Evolutionary conservation across 345 rosid genomes (phyloP), one percentile per base, ranked within the genome.

Genomic region (Euphorbia peplus): DNA sequence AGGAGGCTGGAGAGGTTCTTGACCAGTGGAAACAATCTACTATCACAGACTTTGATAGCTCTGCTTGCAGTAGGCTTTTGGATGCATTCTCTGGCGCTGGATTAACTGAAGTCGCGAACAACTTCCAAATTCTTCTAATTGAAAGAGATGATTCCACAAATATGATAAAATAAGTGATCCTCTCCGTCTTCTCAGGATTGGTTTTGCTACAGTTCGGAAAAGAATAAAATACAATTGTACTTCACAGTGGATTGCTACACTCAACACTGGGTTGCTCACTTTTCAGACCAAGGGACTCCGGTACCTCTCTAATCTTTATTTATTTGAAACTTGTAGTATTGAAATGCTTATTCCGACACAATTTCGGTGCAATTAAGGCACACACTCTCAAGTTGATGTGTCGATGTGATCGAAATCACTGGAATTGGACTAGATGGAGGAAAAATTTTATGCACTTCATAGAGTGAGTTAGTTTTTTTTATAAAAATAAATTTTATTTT

Each of bases 1-100:
- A 82, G 76, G 97, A 89, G 83, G 90, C 72, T 0, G 91, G 79
- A 60, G 90, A 89, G 70, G 77, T 89, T 81, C 75, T 95, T 25
- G 83, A 85, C 68, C 91, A 88, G 59, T 91, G 99, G 99, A 91
- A 82, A 80, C 87, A 85, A 62, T 86, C 88, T 15, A 77, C 87
- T 15, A 51, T 68, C n/a, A 79, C 88, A 44, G 87, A 77, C 21
- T 83, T 91, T 64, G 89, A 93, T 73, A 52, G 51, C 68, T 70
- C 89, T 53, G 80, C 89, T 8, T 89, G 90, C 67, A 60, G 14
- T 16, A 80, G 89, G 79, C 79, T 93, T 75, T 63, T 87, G 81
- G 73, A 77, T 61, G 84, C 87, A 50, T 80, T 89, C 58, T 71
- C 65, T 67, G 84, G 81, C 15, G 54, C 68, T 11, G 95, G 91